Evolutionary conservation across 352 stramenopile genomes (phyloP), one percentile per base, ranked within the genome.

Genomic region (Aphanomyces astaci): DNA sequence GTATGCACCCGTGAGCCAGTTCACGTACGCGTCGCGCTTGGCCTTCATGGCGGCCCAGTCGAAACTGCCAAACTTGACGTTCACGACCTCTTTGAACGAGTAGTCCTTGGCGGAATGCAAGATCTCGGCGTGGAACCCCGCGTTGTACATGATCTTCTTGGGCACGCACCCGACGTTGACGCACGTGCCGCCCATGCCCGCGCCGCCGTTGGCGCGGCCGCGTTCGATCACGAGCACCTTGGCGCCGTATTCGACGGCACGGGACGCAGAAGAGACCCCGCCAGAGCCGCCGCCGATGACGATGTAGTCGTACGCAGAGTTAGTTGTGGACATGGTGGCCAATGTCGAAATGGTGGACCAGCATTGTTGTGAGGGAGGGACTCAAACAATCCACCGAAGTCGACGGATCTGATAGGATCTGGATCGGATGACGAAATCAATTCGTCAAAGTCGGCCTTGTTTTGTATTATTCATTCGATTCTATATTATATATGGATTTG

Each of bases 151-250:
- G 62, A 99, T 89, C 75, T 99, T 99, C 79, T 99, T 99, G n/a
- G 97, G 96, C 48, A 99, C 96, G 80, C 96, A 99, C 63, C 97
- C 96, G 0, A 99, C 95, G 75, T 99, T 99, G 55, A 99, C 97
- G 71, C 97, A 99, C n/a, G 97, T 99, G 62, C 97, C 97, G 55
- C 95, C 96, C 56, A 92, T 74, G 11, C 86, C 79, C 64, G 78
- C 78, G 66, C 78, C 87, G 69, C 89, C 78, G 55, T 76, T 71
- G 64, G 78, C 66, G 33, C 79, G 79, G 55, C 75, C 75, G n/a
- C 86, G 80, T 77, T 99, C 97, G 27, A 99, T 82, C 17, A 99
- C 80, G 2, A 92, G 95, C 24, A 99, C 96, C 72, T 97, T 97
- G 24, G 86, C 86, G 45, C 90, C 84, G 78, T 98, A 87, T 56